A percentile compares a stretch with the other conserved stretches of the same genome.
Conservation (phyloP, 192 early-diverging fungal species). For the Glomus cerebriforme region DNA sequence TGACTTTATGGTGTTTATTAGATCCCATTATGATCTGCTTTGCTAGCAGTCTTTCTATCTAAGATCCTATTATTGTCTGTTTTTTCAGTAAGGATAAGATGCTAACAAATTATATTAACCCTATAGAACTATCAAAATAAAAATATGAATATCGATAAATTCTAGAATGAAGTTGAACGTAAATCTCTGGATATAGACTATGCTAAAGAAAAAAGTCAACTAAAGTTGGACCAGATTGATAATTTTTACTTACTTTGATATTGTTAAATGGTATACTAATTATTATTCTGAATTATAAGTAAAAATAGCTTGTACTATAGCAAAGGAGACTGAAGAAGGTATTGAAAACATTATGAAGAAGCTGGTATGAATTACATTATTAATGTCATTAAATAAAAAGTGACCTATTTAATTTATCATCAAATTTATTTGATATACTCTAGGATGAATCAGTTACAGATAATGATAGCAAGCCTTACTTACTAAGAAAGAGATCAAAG, state of each 20-base stretch:
- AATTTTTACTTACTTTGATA: constrained; percentile 1
- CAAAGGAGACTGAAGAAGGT: background rate
- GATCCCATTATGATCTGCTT: constrained; percentile 34
- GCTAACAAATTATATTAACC: constrained; percentile 22
- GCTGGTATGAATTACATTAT: constrained; percentile 15
- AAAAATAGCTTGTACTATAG: background rate
- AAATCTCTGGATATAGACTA: constrained; percentile 13
- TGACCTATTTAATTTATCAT: background rate
- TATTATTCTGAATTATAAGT: constrained; percentile 12
- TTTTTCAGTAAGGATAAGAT: constrained; percentile 9
- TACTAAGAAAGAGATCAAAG: background rate
- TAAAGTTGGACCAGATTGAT: constrained; percentile 16
- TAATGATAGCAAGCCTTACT: background rate
- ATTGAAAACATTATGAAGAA: constrained; percentile 4
- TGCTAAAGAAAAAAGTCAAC: constrained; percentile 14
- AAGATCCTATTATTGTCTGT: constrained; percentile 14
- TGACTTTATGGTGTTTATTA: constrained; percentile 34
- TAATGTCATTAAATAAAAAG: constrained; percentile 21
- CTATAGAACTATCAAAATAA: constrained; percentile 30
- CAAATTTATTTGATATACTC: constrained; percentile 10
- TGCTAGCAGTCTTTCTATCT: background rate
- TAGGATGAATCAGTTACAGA: background rate
- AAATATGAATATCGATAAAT: constrained; percentile 22
- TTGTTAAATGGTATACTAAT: constrained; percentile 4
- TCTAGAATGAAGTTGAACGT: constrained; percentile 27